These are phyloP conservation scores for Trichoderma asperelloides DNA, from an alignment of 495 filamentous ascomycete genomes.

Conservation along the genomic window DNA sequence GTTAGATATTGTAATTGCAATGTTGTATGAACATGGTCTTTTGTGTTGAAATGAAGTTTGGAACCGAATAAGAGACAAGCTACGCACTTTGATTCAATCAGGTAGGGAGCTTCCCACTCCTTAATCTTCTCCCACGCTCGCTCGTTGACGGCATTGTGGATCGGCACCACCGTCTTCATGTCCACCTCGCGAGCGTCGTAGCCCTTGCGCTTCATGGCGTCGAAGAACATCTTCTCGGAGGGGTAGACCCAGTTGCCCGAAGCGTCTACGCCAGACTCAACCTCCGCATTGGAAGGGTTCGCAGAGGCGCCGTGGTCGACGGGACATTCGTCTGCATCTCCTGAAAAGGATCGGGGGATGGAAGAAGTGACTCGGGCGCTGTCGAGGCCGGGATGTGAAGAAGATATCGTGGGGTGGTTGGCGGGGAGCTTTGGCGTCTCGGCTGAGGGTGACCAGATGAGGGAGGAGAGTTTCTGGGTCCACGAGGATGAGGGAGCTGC, in stretches of 20 bases:
- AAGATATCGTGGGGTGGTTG: conserved; percentile 23
- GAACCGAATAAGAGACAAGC: background rate
- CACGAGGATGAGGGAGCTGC: conserved; percentile 19
- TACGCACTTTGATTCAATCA: conserved; percentile 41
- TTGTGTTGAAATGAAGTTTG: background rate
- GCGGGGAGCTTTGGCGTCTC: conserved; percentile 14
- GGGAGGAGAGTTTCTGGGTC: conserved; percentile 30
- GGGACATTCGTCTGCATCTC: conserved; percentile 11
- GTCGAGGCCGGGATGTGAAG: conserved; percentile 25
- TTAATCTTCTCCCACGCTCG: conserved; percentile 77
- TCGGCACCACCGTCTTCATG: conserved; percentile 86
- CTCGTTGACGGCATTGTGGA: conserved; percentile 97
- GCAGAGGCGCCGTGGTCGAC: conserved; percentile 29
- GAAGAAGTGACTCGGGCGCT: conserved; percentile 67
- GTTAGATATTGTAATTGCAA: too few relatives aligned
- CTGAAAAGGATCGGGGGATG: conserved; percentile 56
- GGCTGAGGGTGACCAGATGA: conserved; percentile 15
- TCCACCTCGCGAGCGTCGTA: conserved; percentile 51
- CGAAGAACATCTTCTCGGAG: conserved; percentile 91
- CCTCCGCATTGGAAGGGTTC: conserved; percentile 57
- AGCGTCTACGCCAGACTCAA: conserved; percentile 61
- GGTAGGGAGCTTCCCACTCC: conserved; percentile 67
- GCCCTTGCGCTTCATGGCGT: conserved; percentile 82
- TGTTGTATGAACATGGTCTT: too few relatives aligned
- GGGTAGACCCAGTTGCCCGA: conserved; percentile 94